Base-by-base conservation (phyloP, 1,139 yeast genomes). In the Pichia kudriavzevii region DNA sequence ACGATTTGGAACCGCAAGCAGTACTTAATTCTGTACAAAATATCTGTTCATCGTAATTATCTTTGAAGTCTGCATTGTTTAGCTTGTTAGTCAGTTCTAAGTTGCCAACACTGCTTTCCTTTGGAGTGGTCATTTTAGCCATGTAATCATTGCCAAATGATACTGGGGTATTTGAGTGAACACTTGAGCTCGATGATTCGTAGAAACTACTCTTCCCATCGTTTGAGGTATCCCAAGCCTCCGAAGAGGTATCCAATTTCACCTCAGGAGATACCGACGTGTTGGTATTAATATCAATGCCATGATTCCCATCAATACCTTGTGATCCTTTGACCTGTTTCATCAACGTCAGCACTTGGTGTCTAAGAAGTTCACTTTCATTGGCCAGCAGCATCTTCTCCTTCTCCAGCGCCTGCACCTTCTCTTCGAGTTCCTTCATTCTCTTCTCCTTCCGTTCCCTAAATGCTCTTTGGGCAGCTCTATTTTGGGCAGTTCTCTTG, bases 381-480 rank as follows among this genome's bases (percentile, higher is more conserved):
- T 52, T 55, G 3, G 53, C 82, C 67, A 43, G 66, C 65, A 40
- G 80, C 72, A 49, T 68, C 45, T 79, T 79, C 48, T 79, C 81
- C 44, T 71, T 72, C 58, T 88, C 95, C 46, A 88, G 67, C 42
- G 63, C 59, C 39, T 67, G 60, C 14, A 88, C 94, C 48, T 82
- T 78, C 37, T 77, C 79, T 55, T 88, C 96, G 42, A 91, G 67
- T 43, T 87, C 95, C 53, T 78, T 73, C 78, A 91, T 72, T 52
- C 82, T 85, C 38, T 69, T 69, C 57, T 91, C 97, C 58, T 91
- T 91, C 45, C 98, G 73, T 59, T 91, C 97, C 42, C 98, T 68
- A 59, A 87, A 91, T 8, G 97, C 97, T 39, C 97, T 68, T 60
- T 91, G 98, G 15, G 98, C 98, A 7, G 96, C 96, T 52, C 98